A percentile compares a stretch with the other conserved stretches of the same genome.
These are phyloP conservation scores for Caryopteris hybrid DNA, from an alignment of 305 asterid species.

Conservation along the genomic window DNA sequence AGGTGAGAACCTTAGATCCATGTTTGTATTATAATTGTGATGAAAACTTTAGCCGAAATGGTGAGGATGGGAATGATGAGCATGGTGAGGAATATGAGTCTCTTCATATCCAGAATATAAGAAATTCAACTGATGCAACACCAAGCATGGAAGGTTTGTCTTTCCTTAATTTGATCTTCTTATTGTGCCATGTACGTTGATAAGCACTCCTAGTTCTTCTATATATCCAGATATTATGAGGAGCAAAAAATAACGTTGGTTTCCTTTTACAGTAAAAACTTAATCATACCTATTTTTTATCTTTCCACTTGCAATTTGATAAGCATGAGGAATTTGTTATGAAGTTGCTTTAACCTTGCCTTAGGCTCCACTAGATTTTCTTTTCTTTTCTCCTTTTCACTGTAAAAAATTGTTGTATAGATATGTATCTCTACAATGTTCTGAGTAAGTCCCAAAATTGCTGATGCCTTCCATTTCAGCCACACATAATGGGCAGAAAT, in stretches of 20 bases:
- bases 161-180: background rate
- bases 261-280: background rate
- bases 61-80: conserved; percentile 29
- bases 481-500: background rate
- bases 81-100: conserved; percentile 33
- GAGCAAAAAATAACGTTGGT: background rate
- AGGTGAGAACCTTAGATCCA: conserved; percentile 59
- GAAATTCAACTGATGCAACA: conserved; percentile 26
- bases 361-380: background rate
- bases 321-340: background rate
- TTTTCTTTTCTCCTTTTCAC: background rate
- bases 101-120: conserved; percentile 12
- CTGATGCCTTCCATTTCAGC: background rate
- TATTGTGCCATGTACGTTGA: conserved; percentile 2
- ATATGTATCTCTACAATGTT: background rate
- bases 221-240: background rate
- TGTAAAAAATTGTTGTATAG: background rate
- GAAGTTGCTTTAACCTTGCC: background rate
- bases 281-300: background rate
- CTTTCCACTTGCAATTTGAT: background rate
- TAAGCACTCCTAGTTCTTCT: background rate
- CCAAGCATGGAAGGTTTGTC: conserved; percentile 43
- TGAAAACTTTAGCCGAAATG: conserved; percentile 48
- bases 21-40: conserved; percentile 65
- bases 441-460: background rate